Percentiles rank a stretch among this genome's conserved stretches.
Evolutionary conservation across 73 alveolate genomes (phyloP).

Genomic region (Tetrahymena elliotti): DNA sequence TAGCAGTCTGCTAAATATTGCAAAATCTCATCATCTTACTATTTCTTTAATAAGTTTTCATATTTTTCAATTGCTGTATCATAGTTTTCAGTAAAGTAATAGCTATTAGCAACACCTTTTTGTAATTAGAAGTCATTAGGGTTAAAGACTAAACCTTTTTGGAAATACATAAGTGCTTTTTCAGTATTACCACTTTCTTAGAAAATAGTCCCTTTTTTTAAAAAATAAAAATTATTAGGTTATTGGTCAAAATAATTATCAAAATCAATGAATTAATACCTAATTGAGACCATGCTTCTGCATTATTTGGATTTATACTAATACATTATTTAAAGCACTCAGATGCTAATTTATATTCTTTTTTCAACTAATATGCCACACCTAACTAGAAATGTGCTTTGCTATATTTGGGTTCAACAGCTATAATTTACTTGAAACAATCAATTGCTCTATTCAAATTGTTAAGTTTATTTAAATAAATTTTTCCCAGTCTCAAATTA

Average conservation of each 20-base stretch:
- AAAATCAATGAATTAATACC: conserved; percentile 35
- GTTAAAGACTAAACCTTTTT: conserved; percentile 35
- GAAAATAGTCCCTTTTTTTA: conserved; percentile 53
- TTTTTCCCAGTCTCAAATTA: neutral
- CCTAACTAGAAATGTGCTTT: conserved; percentile 52
- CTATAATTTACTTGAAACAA: conserved; percentile 38
- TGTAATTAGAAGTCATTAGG: conserved; percentile 49
- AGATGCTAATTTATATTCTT: conserved; percentile 54
- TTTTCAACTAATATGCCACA: conserved; percentile 32
- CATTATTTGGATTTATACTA: conserved; percentile 33
- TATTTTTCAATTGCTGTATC: conserved; percentile 42
- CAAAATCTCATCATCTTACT: conserved; percentile 52
- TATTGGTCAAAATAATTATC: conserved; percentile 41
- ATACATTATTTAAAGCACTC: conserved; percentile 61
- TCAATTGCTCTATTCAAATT: neutral
- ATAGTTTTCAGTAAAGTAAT: conserved; percentile 45
- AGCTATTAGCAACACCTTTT: conserved; percentile 60
- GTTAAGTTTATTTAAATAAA: neutral
- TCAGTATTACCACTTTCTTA: conserved; percentile 61
- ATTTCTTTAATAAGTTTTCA: conserved; percentile 41
- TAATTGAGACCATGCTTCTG: conserved; percentile 46
- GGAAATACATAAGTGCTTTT: conserved; percentile 47
- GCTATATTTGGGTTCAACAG: conserved; percentile 39
- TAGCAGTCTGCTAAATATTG: conserved; percentile 60
- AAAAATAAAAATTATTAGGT: neutral